A percentile compares a stretch with the other conserved stretches of the same genome.
phyloP scores from a whole-genome alignment of 179 eudicot species.

The Corrigiola litoralis region DNA sequence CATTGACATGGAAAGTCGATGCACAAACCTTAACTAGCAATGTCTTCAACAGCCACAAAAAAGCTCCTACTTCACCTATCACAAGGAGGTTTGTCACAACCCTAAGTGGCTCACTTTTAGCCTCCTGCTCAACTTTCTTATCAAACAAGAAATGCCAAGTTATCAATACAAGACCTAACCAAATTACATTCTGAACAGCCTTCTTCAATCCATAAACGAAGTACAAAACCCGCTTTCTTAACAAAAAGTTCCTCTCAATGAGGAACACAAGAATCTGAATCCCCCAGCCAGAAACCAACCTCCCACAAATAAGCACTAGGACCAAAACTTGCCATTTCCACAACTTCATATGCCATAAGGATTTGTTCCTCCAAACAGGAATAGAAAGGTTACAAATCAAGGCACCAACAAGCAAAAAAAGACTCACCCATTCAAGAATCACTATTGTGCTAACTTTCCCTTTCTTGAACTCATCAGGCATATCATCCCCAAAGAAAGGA shows the following conservation, averaged over 20 bases:
- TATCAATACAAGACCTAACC: slow-evolving; percentile 64
- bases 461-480: slow-evolving; percentile 58
- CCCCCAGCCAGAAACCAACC: slow-evolving; percentile 81
- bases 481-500: slow-evolving; percentile 64
- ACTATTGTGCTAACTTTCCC: slow-evolving; percentile 29
- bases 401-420: slow-evolving; percentile 35
- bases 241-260: slow-evolving; percentile 65
- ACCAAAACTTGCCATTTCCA: slow-evolving; percentile 91
- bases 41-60: slow-evolving; percentile 69
- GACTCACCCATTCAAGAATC: slow-evolving; percentile 48
- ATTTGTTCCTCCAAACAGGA: slow-evolving; percentile 25
- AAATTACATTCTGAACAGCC: slow-evolving; percentile 72
- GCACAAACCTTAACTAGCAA: slow-evolving; percentile 75
- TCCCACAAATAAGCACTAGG: slow-evolving; percentile 77
- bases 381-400: slow-evolving; percentile 38
- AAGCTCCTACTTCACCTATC: slow-evolving; percentile 38
- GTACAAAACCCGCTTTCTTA: slow-evolving; percentile 64
- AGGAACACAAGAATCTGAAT: slow-evolving; percentile 62
- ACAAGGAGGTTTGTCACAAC: slow-evolving; percentile 44
- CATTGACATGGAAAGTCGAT: slow-evolving; percentile 75
- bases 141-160: slow-evolving; percentile 74
- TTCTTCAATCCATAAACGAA: slow-evolving; percentile 71
- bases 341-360: slow-evolving; percentile 40
- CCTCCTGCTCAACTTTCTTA: slow-evolving; percentile 29
- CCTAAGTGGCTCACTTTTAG: slow-evolving; percentile 35